phyloP scores from a whole-genome alignment of 2,329 filamentous ascomycete genomes.

The Ophiostoma australiae region DNA sequence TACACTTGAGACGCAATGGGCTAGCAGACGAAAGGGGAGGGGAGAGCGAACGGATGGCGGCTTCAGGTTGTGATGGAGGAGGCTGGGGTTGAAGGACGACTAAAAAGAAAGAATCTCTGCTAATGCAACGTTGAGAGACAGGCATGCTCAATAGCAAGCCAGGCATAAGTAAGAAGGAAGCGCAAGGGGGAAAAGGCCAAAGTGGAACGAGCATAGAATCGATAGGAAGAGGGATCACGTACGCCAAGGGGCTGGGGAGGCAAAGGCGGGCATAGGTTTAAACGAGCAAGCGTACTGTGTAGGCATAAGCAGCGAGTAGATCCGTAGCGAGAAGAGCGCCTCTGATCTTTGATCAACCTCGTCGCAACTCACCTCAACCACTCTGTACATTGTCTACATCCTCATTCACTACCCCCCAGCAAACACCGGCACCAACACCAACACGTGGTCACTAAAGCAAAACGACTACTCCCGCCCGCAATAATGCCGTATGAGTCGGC shows the following conservation, averaged over 20 bases:
- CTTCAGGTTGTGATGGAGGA: neutral
- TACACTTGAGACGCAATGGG: neutral
- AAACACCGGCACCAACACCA: neutral
- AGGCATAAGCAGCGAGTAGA: neutral
- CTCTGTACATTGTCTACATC: neutral
- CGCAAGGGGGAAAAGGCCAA: neutral
- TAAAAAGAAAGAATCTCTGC: neutral
- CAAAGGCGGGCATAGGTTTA: neutral
- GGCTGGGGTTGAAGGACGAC: neutral
- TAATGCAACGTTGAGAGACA: neutral
- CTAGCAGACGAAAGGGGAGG: neutral
- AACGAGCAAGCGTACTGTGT: neutral
- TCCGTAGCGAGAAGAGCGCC: neutral
- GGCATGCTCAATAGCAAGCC: neutral
- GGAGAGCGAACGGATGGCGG: neutral
- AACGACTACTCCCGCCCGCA: neutral
- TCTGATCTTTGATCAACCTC: neutral
- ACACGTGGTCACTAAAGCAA: neutral
- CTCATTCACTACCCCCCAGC: neutral
- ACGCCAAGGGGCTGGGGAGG: neutral
- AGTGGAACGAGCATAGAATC: neutral
- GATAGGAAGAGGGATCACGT: neutral
- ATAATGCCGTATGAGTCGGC: constrained; percentile 64
- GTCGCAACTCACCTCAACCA: neutral
- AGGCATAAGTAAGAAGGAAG: no score